Percentiles rank a stretch among this genome's conserved stretches.
Conservation (phyloP, 768 basidiomycete species). For the Amanita pallidorosea region DNA sequence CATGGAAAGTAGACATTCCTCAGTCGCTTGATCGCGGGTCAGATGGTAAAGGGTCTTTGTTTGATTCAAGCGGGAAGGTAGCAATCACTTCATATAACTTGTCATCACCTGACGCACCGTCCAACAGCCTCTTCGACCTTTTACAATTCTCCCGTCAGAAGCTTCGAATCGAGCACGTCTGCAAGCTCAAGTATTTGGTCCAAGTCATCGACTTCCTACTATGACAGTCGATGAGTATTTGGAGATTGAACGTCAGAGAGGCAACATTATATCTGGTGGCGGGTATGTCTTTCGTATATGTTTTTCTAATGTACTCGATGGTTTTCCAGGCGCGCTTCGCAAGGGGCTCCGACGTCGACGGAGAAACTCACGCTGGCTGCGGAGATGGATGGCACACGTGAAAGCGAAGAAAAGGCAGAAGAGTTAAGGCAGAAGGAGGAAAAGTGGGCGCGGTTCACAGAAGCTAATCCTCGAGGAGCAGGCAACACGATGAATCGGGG, state of each 20-base stretch:
- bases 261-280: conserved; percentile 81
- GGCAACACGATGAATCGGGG: conserved; percentile 97
- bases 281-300: conserved; percentile 44
- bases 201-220: conserved; percentile 77
- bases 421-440: conserved; percentile 79
- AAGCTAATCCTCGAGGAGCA: conserved; percentile 78
- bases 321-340: conserved; percentile 48
- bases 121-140: conserved; percentile 74
- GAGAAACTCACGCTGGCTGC: conserved; percentile 73
- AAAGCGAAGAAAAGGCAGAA: conserved; percentile 61
- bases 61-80: conserved; percentile 75
- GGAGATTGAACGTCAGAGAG: conserved; percentile 70
- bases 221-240: conserved; percentile 97
- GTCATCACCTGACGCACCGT: background rate
- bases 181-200: conserved; percentile 74
- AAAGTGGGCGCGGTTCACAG: conserved; percentile 84
- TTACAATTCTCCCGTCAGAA: conserved; percentile 80
- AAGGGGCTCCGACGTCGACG: conserved; percentile 55
- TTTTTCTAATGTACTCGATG: conserved; percentile 2
- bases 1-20: conserved; percentile 67
- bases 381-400: conserved; percentile 72
- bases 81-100: conserved; percentile 4
- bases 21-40: conserved; percentile 24
- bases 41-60: conserved; percentile 49
- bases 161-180: conserved; percentile 59